A percentile compares a stretch with the other conserved stretches of the same genome.
These are phyloP conservation scores for Obba rivulosa DNA, from an alignment of 768 basidiomycete species.

Conservation along the genomic window DNA sequence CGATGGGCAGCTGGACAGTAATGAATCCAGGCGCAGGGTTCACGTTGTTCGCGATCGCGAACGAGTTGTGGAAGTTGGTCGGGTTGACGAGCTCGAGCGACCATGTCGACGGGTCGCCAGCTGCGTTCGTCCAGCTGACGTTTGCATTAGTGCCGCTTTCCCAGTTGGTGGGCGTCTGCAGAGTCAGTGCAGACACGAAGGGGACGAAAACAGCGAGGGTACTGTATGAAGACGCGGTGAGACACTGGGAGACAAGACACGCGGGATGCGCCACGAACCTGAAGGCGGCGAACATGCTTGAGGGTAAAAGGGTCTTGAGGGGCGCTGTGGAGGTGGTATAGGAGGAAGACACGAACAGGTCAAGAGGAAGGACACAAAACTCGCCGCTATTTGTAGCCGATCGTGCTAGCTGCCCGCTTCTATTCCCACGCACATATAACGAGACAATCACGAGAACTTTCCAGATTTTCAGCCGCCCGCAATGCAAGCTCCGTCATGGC, in stretches of 20 bases:
- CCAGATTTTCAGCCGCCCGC: not conserved
- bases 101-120: slow-evolving; percentile 39
- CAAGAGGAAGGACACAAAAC: no score
- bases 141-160: slow-evolving; percentile 31
- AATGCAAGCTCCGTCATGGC: no score
- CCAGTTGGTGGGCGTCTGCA: slow-evolving; percentile 27
- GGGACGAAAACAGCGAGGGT: slow-evolving; percentile 42
- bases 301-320: slow-evolving; percentile 11
- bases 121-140: slow-evolving; percentile 39
- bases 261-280: slow-evolving; percentile 27
- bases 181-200: slow-evolving; percentile 37
- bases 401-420: not conserved
- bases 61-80: slow-evolving; percentile 42
- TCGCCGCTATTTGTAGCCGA: not conserved
- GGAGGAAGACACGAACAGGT: not conserved
- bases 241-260: no score
- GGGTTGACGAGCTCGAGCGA: slow-evolving; percentile 44
- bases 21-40: slow-evolving; percentile 27
- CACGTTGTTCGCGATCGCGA: slow-evolving; percentile 54
- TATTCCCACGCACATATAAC: slow-evolving; percentile 1
- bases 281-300: slow-evolving; percentile 47
- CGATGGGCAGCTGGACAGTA: slow-evolving; percentile 39
- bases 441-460: not conserved
- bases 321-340: slow-evolving; percentile 3
- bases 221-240: slow-evolving; percentile 18